A percentile compares a stretch with the other conserved stretches of the same genome.
Evolutionary conservation across 83 land plant genomes (phyloP).

Genomic region (Isoetes engelmannii): DNA sequence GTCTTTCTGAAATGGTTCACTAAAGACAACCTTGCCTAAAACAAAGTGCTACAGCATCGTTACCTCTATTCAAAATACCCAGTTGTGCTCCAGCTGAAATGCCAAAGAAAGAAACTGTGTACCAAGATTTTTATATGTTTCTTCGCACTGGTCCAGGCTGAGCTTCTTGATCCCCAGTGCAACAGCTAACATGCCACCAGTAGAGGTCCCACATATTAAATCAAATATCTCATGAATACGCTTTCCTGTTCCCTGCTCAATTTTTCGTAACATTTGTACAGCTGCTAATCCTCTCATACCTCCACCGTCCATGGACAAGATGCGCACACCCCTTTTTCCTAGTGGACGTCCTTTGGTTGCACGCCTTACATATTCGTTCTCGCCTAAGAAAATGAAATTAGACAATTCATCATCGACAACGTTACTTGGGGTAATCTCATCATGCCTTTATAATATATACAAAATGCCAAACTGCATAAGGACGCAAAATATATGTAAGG

Average conservation of each 20-base stretch:
- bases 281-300: slow-evolving; percentile 97
- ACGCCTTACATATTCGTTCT: slow-evolving; percentile 81
- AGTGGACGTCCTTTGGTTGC: slow-evolving; percentile 69
- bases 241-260: slow-evolving; percentile 89
- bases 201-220: slow-evolving; percentile 98
- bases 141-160: slow-evolving; percentile 89
- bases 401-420: too few relatives aligned
- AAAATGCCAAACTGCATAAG: too few relatives aligned
- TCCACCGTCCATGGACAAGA: slow-evolving; percentile 97
- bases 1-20: slow-evolving; percentile 85
- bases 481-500: too few relatives aligned
- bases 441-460: too few relatives aligned
- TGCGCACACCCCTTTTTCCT: slow-evolving; percentile 82
- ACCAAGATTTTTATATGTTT: slow-evolving; percentile 88
- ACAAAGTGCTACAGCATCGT: background rate
- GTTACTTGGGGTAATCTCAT: too few relatives aligned
- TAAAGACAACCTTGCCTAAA: slow-evolving; percentile 89
- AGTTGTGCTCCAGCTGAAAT: background rate
- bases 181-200: slow-evolving; percentile 98
- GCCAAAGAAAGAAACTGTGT: background rate
- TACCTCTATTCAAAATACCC: background rate
- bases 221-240: slow-evolving; percentile 95
- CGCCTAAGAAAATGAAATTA: slow-evolving; percentile 45
- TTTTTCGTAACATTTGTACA: slow-evolving; percentile 78
- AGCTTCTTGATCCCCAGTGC: slow-evolving; percentile 84